These are phyloP conservation scores for Trichoderma atrobrunneum DNA, from an alignment of 2,329 filamentous ascomycete species.

Conservation along the genomic window DNA sequence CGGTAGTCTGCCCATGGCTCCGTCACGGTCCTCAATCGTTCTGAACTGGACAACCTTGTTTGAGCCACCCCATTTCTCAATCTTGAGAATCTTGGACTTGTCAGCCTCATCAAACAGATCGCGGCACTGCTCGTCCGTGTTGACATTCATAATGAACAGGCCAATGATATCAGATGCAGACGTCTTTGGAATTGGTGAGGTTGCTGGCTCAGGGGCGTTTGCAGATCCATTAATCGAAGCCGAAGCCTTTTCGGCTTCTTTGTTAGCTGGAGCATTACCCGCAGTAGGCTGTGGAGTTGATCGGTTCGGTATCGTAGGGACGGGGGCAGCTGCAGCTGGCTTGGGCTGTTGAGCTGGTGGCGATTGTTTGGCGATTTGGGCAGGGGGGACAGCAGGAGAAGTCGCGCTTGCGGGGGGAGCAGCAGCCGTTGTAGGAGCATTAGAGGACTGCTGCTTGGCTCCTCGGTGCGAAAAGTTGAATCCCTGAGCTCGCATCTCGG, in stretches of 20 bases:
- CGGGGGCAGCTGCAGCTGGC: constrained; percentile 38
- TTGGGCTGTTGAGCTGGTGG: constrained; percentile 42
- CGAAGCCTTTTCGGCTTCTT: constrained; percentile 56
- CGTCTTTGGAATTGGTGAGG: constrained; percentile 60
- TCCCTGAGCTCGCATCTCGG: constrained; percentile 96
- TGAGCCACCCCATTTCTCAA: constrained; percentile 74
- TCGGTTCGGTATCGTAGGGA: constrained; percentile 38
- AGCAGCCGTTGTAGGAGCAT: constrained; percentile 27
- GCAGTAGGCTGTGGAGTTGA: constrained; percentile 51
- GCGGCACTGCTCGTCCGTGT: constrained; percentile 76
- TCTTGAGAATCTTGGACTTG: constrained; percentile 71
- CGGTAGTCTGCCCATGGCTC: constrained; percentile 70
- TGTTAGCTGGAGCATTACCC: constrained; percentile 40
- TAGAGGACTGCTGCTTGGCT: constrained; percentile 65
- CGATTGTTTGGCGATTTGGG: constrained; percentile 37
- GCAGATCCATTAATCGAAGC: constrained; percentile 51
- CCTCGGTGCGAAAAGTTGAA: constrained; percentile 98
- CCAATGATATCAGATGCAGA: constrained; percentile 69
- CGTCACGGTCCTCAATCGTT: constrained; percentile 74
- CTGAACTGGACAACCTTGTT: constrained; percentile 88
- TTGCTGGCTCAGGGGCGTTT: constrained; percentile 49
- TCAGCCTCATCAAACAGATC: constrained; percentile 83
- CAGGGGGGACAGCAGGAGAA: constrained; percentile 32
- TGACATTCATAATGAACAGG: constrained; percentile 85
- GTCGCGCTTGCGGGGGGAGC: background rate